phyloP scores from a whole-genome alignment of 2,329 filamentous ascomycete species.

The Akanthomyces muscarius region DNA sequence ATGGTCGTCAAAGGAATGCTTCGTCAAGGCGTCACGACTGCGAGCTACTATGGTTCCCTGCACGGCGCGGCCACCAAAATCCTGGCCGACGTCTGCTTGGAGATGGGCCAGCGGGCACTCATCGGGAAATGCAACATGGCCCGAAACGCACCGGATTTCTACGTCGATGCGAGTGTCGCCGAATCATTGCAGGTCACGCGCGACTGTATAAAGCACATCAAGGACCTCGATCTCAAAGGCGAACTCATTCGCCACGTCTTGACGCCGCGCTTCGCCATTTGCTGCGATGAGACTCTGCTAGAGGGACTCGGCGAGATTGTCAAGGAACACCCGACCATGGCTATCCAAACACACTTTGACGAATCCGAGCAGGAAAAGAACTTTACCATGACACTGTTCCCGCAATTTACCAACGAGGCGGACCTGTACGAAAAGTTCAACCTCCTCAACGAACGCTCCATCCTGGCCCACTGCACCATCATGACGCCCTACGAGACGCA shows the following conservation, averaged over 20 bases:
- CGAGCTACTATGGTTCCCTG: constrained; percentile 55
- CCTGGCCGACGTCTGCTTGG: constrained; percentile 50
- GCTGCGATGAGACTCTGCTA: constrained; percentile 53
- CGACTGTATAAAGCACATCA: constrained; percentile 46
- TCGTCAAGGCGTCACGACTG: constrained; percentile 58
- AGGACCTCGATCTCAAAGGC: constrained; percentile 39
- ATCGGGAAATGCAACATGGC: constrained; percentile 63
- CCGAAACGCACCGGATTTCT: constrained; percentile 51
- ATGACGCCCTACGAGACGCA: constrained; percentile 54
- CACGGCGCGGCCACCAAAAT: constrained; percentile 55
- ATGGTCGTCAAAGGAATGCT: constrained; percentile 55
- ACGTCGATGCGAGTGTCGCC: constrained; percentile 43
- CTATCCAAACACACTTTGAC: constrained; percentile 65
- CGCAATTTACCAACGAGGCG: constrained; percentile 51
- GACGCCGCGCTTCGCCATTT: constrained; percentile 59
- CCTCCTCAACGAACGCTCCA: constrained; percentile 51
- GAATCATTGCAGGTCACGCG: constrained; percentile 47
- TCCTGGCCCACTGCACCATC: constrained; percentile 64
- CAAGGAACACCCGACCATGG: constrained; percentile 41
- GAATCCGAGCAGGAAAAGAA: constrained; percentile 58
- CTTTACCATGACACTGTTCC: constrained; percentile 53
- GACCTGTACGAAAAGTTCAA: constrained; percentile 56
- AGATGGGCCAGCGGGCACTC: constrained; percentile 54
- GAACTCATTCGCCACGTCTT: constrained; percentile 47
- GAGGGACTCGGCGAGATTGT: constrained; percentile 52